Evolutionary conservation across 257 asterid genomes (phyloP), one percentile per base, ranked within the genome.

Genomic region (Solanum gracilifrons): DNA sequence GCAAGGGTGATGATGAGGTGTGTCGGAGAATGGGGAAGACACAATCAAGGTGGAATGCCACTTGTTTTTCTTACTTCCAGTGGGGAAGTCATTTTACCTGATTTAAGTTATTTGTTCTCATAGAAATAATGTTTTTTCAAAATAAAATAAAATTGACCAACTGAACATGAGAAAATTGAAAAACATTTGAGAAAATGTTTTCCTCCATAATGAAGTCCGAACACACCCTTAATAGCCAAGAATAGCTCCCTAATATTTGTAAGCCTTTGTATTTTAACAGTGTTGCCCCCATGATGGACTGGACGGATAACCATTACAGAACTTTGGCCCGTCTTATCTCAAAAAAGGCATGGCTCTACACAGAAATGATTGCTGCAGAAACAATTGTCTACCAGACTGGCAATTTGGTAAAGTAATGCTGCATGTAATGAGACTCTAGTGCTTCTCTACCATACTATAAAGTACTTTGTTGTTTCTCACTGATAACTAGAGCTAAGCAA

Each of bases 331-430:
- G 99, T 35, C 88, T 97, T 89, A 91, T 97, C 86, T 89, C 98
- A 13, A 95, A 94, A 89, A 95, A 90, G 88, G 96, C 98, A 86
- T 95, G 98, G 99, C 91, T 95, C 77, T 97, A 97, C 88, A 93
- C 98, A 3, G 98, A 97, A 94, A 97, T 97, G 99, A 88, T 97
- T 92, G 97, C 99, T 88, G 99, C 99, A 33, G 99, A 97, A 88
- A 97, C 99, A 88, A 95, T 95, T 88, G 96, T 95, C 27, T 91
- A 85, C 90, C 99, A 97, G 91, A 90, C 92, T 89, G 99, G 96
- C 84, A 87, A 95, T 90, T 90, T 97, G 98, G 98, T 97, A 95
- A 84, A 79, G 58, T 87, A 88, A 29, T 29, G 71, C 51, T 9
- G 35, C 58, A 20, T 39, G 87, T 32, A 33, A 85, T 37, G 84